Evolutionary conservation across 495 filamentous ascomycete species (phyloP), one percentile per base, ranked within the genome.

Genomic region (Parachaetomium inaequale): DNA sequence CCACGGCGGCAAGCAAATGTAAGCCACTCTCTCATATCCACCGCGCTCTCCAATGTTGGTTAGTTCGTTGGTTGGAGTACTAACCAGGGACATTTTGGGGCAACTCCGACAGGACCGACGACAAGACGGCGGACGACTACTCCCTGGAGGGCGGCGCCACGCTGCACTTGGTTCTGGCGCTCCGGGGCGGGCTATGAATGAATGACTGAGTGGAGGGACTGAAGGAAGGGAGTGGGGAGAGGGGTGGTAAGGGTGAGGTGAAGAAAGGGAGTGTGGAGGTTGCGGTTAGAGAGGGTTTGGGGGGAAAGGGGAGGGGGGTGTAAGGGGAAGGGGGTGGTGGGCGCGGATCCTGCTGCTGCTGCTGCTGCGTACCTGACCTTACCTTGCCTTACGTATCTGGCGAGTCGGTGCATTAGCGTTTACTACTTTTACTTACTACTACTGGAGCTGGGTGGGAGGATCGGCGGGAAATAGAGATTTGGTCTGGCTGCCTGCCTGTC

Each of bases 1-100:
- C 71, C 97, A 85, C 70, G 92, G 92, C 47, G 94, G 94, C 64
- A 98, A 98, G 78, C 94, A 98, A 72, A 96, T 98, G 94, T 97
- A 80, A 54, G 85, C 75, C 29, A 1, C 46, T n/a, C 28, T 31
- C 23, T 36, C 40, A 50, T 32, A 58, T 29, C 19, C 32, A 3
- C n/a, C 21, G 0, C 29, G 17, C 12, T 15, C 8, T 42, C 23
- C 38, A 15, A 26, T 7, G 4, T 55, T 36, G 32, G 15, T 12
- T 31, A 51, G 14, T 23, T n/a, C n/a, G n/a, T n/a, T n/a, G n/a
- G n/a, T n/a, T n/a, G n/a, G n/a, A n/a, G n/a, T n/a, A n/a, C n/a
- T n/a, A n/a, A n/a, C n/a, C n/a, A n/a, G n/a, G n/a, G 26, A 21
- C 28, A 54, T 29, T 32, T 12, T 36, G 14, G 12, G 3, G 5